A percentile compares a stretch with the other conserved stretches of the same genome.
These are phyloP conservation scores for Phyllostachys edulis DNA, from an alignment of 176 grass and related monocot species.

Conservation along the genomic window DNA sequence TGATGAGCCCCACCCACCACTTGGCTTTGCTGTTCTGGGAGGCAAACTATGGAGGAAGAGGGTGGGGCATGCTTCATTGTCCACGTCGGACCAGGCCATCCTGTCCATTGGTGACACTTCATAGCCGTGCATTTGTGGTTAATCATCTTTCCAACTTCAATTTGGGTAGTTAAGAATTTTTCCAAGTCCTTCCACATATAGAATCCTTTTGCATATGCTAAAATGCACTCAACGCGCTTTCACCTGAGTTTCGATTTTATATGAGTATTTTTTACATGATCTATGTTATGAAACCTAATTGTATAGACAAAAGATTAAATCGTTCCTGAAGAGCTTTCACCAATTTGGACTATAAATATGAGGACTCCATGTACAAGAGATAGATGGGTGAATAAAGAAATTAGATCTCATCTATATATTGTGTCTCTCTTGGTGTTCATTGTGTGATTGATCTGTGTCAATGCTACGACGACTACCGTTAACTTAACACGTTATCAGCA, in stretches of 20 bases:
- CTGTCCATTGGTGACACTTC: neutral
- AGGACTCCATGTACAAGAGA: too few species aligned
- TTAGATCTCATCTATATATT: too few species aligned
- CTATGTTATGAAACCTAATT: too few species aligned
- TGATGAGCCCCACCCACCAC: neutral
- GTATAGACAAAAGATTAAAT: too few species aligned
- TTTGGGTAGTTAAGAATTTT: neutral
- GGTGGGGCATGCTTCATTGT: neutral
- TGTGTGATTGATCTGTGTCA: too few species aligned
- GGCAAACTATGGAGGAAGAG: neutral
- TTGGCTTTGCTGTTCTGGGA: neutral
- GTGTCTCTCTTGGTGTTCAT: too few species aligned
- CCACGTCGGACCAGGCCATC: neutral
- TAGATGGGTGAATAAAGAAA: too few species aligned
- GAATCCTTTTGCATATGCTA: neutral
- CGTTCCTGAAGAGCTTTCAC: too few species aligned
- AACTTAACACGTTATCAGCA: too few species aligned
- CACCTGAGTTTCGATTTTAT: neutral
- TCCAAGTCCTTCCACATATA: neutral
- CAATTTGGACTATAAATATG: too few species aligned
- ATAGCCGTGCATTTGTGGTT: neutral
- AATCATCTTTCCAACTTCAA: neutral
- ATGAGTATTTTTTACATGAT: neutral
- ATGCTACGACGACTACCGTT: too few species aligned
- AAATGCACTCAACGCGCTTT: too few species aligned